phyloP scores from a whole-genome alignment of 306 rosid species.

The Dryas octopetala region DNA sequence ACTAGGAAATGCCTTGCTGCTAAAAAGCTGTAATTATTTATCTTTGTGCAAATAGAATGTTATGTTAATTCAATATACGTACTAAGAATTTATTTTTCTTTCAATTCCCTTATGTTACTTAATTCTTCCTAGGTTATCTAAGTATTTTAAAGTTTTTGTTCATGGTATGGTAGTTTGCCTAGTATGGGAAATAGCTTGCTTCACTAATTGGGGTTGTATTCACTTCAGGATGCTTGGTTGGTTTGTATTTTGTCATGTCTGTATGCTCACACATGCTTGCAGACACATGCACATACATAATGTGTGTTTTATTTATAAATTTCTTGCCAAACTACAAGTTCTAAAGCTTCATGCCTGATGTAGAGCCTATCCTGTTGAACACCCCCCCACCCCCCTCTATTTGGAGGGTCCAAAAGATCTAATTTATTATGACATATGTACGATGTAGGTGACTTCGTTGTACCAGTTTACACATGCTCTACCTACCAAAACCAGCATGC shows the following conservation, averaged over 20 bases:
- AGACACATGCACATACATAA: too few relatives aligned
- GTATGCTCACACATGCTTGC: not conserved
- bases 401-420: not conserved
- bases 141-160: too few relatives aligned
- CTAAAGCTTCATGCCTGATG: not conserved
- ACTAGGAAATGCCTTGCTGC: not conserved
- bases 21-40: not conserved
- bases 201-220: not conserved
- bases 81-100: not conserved
- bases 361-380: not conserved
- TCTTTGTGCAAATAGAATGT: not conserved
- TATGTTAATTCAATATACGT: not conserved
- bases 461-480: not conserved
- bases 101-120: too few relatives aligned
- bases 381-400: too few relatives aligned
- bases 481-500: not conserved
- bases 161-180: too few relatives aligned
- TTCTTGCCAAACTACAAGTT: not conserved
- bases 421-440: not conserved
- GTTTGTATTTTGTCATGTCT: not conserved
- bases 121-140: too few relatives aligned
- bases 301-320: not conserved
- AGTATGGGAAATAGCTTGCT: not conserved
- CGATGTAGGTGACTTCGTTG: not conserved
- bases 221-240: not conserved